Evolutionary conservation across 768 basidiomycete genomes (phyloP).

Genomic region (Hericium coralloides): DNA sequence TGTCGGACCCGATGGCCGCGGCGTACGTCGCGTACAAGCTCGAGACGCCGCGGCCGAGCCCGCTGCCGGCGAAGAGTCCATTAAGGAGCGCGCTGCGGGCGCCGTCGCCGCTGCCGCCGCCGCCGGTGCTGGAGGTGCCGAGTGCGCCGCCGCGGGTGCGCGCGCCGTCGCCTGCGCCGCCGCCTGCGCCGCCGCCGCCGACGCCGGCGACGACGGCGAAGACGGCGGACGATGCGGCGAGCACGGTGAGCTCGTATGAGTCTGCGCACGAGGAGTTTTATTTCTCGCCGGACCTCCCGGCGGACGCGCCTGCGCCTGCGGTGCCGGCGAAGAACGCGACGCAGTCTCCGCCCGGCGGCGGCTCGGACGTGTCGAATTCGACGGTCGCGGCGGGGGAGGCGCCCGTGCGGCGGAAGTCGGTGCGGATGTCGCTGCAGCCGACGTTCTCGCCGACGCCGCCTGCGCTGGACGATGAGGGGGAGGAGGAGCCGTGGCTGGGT

Average conservation of each 20-base stretch:
- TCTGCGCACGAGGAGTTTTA: slow-evolving; percentile 48
- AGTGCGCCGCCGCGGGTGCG: slow-evolving; percentile 8
- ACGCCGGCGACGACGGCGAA: slow-evolving; percentile 7
- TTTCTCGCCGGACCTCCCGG: slow-evolving; percentile 21
- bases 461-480: slow-evolving; percentile 44
- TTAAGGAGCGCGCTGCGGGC: slow-evolving; percentile 57
- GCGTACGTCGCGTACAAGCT: background rate
- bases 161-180: background rate
- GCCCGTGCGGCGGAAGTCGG: slow-evolving; percentile 50
- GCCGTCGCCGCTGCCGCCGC: slow-evolving; percentile 4
- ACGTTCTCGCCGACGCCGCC: slow-evolving; percentile 70
- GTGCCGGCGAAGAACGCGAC: slow-evolving; percentile 12
- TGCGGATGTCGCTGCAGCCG: slow-evolving; percentile 68
- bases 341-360: slow-evolving; percentile 1
- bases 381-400: slow-evolving; percentile 13
- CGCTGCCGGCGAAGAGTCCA: slow-evolving; percentile 36
- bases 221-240: slow-evolving; percentile 3
- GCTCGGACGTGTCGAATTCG: slow-evolving; percentile 22
- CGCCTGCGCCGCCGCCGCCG: background rate
- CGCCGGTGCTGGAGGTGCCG: slow-evolving; percentile 5
- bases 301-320: background rate
- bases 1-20: background rate
- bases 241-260: slow-evolving; percentile 56
- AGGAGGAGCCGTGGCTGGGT: slow-evolving; percentile 11
- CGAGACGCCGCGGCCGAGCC: background rate